Percentiles rank a stretch among this genome's conserved stretches.
Conservation (phyloP, 2,329 filamentous ascomycete genomes). For the Verticillium albo-atrum region DNA sequence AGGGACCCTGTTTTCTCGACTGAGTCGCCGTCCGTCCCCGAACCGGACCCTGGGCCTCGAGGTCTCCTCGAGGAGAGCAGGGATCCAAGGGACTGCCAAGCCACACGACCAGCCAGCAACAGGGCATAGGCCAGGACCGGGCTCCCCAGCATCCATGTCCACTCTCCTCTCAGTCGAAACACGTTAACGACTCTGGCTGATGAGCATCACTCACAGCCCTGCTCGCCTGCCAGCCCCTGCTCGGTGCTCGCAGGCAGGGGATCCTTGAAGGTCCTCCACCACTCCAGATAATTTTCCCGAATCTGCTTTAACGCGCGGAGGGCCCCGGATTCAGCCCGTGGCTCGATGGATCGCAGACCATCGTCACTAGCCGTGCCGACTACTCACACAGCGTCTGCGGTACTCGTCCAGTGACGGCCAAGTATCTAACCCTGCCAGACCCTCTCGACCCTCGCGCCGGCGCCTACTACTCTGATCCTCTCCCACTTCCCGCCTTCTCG, state of each 20-base stretch:
- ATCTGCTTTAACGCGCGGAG: slow-evolving; percentile 31
- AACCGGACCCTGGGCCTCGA: slow-evolving; percentile 6
- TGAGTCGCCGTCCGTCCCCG: not conserved
- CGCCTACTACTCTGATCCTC: not conserved
- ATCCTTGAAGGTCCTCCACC: slow-evolving; percentile 7
- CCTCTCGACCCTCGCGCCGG: not conserved
- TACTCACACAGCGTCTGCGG: slow-evolving; percentile 18
- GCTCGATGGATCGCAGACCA: slow-evolving; percentile 20
- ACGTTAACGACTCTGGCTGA: slow-evolving; percentile 36
- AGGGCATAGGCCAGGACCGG: slow-evolving; percentile 7
- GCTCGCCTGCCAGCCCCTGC: slow-evolving; percentile 27
- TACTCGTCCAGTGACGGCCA: slow-evolving; percentile 23
- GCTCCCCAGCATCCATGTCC: slow-evolving; percentile 3
- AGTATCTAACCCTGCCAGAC: slow-evolving; percentile 17
- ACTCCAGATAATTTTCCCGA: slow-evolving; percentile 45
- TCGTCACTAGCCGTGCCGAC: slow-evolving; percentile 21
- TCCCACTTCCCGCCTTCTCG: not conserved
- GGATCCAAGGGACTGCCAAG: slow-evolving; percentile 10
- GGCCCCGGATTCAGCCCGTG: slow-evolving; percentile 30
- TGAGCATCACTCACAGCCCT: slow-evolving; percentile 27
- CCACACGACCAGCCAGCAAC: slow-evolving; percentile 5
- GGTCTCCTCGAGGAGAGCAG: slow-evolving; percentile 3
- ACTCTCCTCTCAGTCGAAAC: slow-evolving; percentile 24
- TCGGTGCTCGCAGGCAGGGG: slow-evolving; percentile 28
- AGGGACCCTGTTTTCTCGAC: not conserved